Evolutionary conservation across 2,329 filamentous ascomycete species (phyloP).

Genomic region (Trichoderma sp.): DNA sequence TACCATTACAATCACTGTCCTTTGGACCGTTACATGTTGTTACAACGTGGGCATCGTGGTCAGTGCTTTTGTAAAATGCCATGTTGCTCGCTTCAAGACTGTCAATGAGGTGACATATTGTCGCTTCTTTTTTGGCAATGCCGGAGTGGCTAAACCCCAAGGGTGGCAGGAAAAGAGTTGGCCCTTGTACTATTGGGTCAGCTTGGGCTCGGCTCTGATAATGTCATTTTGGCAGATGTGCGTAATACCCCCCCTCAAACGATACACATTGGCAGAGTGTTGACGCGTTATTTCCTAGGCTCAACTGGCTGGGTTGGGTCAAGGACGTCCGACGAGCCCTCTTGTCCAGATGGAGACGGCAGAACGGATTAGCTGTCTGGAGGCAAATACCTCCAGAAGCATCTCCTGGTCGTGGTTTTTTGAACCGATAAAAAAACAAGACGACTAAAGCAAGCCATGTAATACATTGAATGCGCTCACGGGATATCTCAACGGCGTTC

Average conservation of each 20-base stretch:
- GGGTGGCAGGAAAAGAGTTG: not conserved
- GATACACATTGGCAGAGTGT: not conserved
- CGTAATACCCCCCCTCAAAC: not conserved
- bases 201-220: not conserved
- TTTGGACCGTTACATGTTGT: not conserved
- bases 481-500: no score
- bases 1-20: not conserved
- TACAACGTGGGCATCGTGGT: not conserved
- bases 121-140: constrained; percentile 13
- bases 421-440: no score
- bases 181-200: not conserved
- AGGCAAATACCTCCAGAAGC: no score
- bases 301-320: not conserved
- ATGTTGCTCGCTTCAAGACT: not conserved
- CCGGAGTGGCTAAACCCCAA: not conserved
- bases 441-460: no score
- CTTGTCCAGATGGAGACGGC: not conserved
- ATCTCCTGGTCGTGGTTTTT: no score
- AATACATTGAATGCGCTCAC: no score
- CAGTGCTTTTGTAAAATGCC: not conserved
- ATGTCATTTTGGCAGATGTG: constrained; percentile 1
- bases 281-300: not conserved
- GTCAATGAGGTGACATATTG: not conserved
- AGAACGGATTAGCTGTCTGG: no score
- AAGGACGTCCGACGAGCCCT: not conserved